Evolutionary conservation across 805 yeast species (phyloP).

Genomic region (Cyberlindnera americana): DNA sequence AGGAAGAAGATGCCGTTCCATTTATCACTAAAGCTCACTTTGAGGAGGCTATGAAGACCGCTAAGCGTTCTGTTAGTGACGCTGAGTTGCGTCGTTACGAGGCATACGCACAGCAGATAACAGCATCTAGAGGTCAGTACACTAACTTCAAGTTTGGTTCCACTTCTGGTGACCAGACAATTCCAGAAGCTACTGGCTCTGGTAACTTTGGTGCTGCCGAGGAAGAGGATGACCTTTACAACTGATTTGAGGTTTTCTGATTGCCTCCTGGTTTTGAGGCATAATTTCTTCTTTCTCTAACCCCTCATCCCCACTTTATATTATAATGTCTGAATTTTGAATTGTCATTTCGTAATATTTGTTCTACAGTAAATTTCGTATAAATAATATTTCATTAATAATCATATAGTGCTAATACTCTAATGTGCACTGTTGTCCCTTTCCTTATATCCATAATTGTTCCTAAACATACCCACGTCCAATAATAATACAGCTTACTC

Average conservation of each 20-base stretch:
- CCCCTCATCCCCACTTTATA: background rate
- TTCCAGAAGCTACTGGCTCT: conserved; percentile 37
- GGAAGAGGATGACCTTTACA: conserved; percentile 63
- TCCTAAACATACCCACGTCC: too few relatives aligned
- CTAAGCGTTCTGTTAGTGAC: conserved; percentile 94
- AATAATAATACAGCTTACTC: background rate
- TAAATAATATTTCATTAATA: too few relatives aligned
- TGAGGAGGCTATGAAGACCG: conserved; percentile 99
- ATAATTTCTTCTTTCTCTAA: background rate
- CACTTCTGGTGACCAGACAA: conserved; percentile 32
- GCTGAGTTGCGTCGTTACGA: conserved; percentile 98
- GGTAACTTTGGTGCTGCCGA: conserved; percentile 45
- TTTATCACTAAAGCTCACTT: conserved; percentile 90
- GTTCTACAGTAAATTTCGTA: background rate
- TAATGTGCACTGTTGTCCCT: too few relatives aligned
- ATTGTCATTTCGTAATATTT: too few relatives aligned
- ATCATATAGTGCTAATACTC: too few relatives aligned
- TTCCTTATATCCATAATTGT: too few relatives aligned
- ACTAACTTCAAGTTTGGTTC: conserved; percentile 79
- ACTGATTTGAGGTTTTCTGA: conserved; percentile 27
- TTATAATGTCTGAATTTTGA: background rate
- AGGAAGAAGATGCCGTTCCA: conserved; percentile 92
- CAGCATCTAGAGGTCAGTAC: conserved; percentile 93
- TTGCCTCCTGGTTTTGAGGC: conserved; percentile 12
- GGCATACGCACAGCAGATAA: conserved; percentile 95